Conservation (phyloP, 768 basidiomycete species). For the Pulveroboletus sp. region DNA sequence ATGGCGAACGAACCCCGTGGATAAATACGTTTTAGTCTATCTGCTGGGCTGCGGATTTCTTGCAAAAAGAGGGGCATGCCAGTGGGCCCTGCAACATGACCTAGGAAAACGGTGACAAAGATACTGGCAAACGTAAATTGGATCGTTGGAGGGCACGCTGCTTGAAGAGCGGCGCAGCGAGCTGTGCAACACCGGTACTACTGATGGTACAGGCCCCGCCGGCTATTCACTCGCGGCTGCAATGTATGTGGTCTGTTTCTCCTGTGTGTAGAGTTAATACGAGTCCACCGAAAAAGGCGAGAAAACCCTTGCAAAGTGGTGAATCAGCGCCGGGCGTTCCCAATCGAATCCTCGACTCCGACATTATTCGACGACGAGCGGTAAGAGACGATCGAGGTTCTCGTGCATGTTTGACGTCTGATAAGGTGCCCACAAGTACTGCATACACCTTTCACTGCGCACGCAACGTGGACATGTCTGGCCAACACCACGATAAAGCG, state of each 20-base stretch:
- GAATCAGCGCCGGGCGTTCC: background rate
- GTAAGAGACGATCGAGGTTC: background rate
- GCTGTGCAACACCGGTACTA: background rate
- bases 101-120: constrained; percentile 13
- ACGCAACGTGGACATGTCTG: constrained; percentile 15
- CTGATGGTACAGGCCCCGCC: background rate
- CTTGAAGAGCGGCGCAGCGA: constrained; percentile 2
- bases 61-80: constrained; percentile 10
- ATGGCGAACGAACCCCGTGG: constrained; percentile 6
- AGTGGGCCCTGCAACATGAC: constrained; percentile 6
- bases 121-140: constrained; percentile 25
- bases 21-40: constrained; percentile 10
- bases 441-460: background rate
- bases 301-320: background rate
- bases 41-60: constrained; percentile 3
- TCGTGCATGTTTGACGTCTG: background rate
- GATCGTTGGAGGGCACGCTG: constrained; percentile 20
- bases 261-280: background rate
- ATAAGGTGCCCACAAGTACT: background rate
- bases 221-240: background rate
- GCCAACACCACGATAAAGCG: constrained; percentile 14
- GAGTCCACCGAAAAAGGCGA: background rate
- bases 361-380: constrained; percentile 1
- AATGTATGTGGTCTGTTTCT: background rate
- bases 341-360: constrained; percentile 10